Evolutionary conservation across 805 yeast genomes (phyloP), one percentile per base, ranked within the genome.

Genomic region (Kazachstania taianensis): DNA sequence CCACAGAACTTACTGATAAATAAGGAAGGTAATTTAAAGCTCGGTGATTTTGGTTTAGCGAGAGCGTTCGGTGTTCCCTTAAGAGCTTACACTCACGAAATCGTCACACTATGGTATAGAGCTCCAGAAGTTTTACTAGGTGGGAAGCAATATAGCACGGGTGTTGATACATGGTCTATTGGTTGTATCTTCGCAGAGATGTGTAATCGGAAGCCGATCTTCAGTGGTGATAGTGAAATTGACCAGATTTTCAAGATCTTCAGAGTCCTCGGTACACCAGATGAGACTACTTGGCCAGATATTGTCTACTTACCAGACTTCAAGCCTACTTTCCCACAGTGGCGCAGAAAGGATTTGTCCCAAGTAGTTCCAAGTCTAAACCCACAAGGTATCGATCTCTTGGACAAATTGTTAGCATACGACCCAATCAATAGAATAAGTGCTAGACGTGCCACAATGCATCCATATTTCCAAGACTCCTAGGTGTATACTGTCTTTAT

Each of bases 1-100:
- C 98, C 98, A 6, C 98, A 92, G 60, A 92, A 92, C 58, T 65
- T 92, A 48, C 70, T 92, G 50, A 89, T 94, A 50, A 85, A 80
- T 59, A 66, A 70, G 47, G 87, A 86, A 57, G 98, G 98, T 6
- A 92, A 82, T 56, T 68, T 92, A 50, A 92, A 92, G 57, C 66
- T 92, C 43, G 98, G 95, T 26, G 98, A 92, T 65, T 92, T 92
- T 57, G 98, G 98, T 25, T 70, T 92, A 39, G 97, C 97, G 0
- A 69, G 98, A 44, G 98, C 98, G 4, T 92, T 84, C 63, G 98
- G 98, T 13, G 94, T 92, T 36, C 98, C 98, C 2, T 89, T 92
- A 43, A 86, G 94, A 63, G 92, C 98, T 0, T 92, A 87, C 54
- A 84, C 96, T 15, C 92, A 89, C 60, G 98, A 92, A 59, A 97